Evolutionary conservation across 345 rosid genomes (phyloP).

Genomic region (Citrus reticulata): DNA sequence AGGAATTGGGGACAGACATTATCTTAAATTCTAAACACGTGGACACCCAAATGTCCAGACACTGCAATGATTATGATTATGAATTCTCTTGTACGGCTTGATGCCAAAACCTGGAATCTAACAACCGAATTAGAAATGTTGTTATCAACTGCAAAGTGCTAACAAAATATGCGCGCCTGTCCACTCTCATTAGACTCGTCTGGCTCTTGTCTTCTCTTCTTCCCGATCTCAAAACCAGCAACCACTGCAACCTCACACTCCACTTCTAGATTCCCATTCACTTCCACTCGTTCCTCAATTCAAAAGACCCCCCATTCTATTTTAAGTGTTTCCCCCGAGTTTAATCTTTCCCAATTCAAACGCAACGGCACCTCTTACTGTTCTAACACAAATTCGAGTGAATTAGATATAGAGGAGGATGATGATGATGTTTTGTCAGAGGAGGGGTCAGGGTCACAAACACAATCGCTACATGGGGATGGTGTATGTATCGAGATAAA

Average conservation of each 20-base stretch:
- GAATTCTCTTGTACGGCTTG: no score
- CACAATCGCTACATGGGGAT: slow-evolving; percentile 36
- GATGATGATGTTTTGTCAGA: slow-evolving; percentile 29
- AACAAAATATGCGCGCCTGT: slow-evolving; percentile 39
- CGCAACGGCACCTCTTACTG: slow-evolving; percentile 11
- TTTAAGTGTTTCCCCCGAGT: slow-evolving; percentile 5
- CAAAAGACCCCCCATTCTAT: background rate
- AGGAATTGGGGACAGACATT: no score
- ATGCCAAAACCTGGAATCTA: background rate
- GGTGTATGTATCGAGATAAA: slow-evolving; percentile 51
- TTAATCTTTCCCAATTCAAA: slow-evolving; percentile 14
- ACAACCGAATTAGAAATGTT: background rate
- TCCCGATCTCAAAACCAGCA: slow-evolving; percentile 14
- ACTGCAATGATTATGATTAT: background rate
- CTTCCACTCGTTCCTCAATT: background rate
- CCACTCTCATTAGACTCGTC: slow-evolving; percentile 18
- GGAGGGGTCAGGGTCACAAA: slow-evolving; percentile 13
- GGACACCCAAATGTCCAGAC: slow-evolving; percentile 1
- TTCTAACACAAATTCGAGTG: slow-evolving; percentile 26
- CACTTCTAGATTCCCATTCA: slow-evolving; percentile 5
- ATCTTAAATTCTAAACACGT: background rate
- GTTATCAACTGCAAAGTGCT: background rate
- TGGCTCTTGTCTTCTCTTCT: slow-evolving; percentile 11
- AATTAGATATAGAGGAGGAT: slow-evolving; percentile 15
- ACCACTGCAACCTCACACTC: background rate